Evolutionary conservation across 2,329 filamentous ascomycete genomes (phyloP).

Genomic region (Penicillium decumbens): DNA sequence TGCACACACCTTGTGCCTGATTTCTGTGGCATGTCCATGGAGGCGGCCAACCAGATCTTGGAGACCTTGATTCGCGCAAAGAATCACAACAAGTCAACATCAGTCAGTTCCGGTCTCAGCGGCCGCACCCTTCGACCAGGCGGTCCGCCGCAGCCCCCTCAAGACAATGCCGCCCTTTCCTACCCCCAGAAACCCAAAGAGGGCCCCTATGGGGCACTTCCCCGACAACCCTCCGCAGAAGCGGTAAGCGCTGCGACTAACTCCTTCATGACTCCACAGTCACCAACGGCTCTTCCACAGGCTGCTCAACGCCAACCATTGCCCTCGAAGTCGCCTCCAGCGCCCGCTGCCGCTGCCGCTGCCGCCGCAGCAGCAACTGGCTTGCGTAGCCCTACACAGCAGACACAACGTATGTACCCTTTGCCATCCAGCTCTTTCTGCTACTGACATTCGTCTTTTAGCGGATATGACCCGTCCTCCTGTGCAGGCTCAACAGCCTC

Average conservation of each 20-base stretch:
- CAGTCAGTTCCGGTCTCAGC: slow-evolving; percentile 53
- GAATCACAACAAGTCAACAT: slow-evolving; percentile 58
- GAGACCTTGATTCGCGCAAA: slow-evolving; percentile 79
- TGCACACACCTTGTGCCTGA: slow-evolving; percentile 96
- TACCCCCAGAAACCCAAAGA: slow-evolving; percentile 37
- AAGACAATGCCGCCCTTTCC: slow-evolving; percentile 36
- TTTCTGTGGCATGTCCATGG: slow-evolving; percentile 99
- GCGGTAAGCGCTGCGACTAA: slow-evolving; percentile 42
- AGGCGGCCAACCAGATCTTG: slow-evolving; percentile 87
- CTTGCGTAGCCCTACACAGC: slow-evolving; percentile 42
- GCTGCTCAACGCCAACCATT: slow-evolving; percentile 42
- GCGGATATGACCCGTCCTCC: slow-evolving; percentile 40
- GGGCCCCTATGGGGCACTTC: slow-evolving; percentile 33
- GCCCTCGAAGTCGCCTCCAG: slow-evolving; percentile 45
- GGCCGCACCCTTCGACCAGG: slow-evolving; percentile 62
- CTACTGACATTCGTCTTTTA: slow-evolving; percentile 32
- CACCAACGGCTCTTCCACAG: slow-evolving; percentile 29
- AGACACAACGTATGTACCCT: slow-evolving; percentile 35
- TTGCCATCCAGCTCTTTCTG: background rate
- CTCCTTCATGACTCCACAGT: slow-evolving; percentile 46
- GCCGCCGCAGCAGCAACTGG: slow-evolving; percentile 48
- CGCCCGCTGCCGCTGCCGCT: slow-evolving; percentile 46
- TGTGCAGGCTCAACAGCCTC: slow-evolving; percentile 27
- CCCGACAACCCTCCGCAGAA: slow-evolving; percentile 38
- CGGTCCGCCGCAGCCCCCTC: slow-evolving; percentile 42